These are phyloP conservation scores for Lachnellula arida DNA, from an alignment of 2,329 filamentous ascomycete genomes.

Conservation along the genomic window DNA sequence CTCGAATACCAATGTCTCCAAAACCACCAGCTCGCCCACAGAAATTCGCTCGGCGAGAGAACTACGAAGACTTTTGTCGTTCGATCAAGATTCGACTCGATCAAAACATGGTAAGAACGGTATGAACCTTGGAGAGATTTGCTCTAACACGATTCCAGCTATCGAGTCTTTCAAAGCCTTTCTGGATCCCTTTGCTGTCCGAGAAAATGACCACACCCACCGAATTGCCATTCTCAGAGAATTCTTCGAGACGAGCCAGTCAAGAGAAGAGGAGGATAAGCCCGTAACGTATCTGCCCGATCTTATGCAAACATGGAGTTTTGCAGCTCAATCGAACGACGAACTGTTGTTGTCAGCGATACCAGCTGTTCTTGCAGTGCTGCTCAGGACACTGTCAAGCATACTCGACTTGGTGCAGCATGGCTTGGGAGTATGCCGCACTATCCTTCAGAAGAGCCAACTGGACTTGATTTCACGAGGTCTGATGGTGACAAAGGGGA, in stretches of 20 bases:
- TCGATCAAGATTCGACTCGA: conserved; percentile 64
- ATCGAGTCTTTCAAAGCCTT: conserved; percentile 67
- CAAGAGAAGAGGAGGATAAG: conserved; percentile 47
- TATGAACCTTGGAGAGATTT: background rate
- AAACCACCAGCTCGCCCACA: conserved; percentile 40
- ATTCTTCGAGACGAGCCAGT: conserved; percentile 58
- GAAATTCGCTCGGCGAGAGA: conserved; percentile 61
- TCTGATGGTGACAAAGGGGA: conserved; percentile 72
- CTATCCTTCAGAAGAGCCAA: conserved; percentile 74
- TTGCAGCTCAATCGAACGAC: conserved; percentile 73
- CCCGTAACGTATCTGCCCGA: conserved; percentile 66
- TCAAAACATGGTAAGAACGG: conserved; percentile 56
- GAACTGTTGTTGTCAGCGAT: conserved; percentile 78
- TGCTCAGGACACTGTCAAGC: conserved; percentile 72
- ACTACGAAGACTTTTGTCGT: conserved; percentile 62
- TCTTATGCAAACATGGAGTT: conserved; percentile 83
- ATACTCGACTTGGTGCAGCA: conserved; percentile 70
- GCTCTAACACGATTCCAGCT: conserved; percentile 37
- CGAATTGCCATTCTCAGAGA: conserved; percentile 60
- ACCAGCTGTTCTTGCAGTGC: conserved; percentile 72
- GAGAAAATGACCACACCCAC: conserved; percentile 43
- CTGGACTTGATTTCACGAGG: conserved; percentile 76
- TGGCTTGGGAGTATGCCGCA: conserved; percentile 74
- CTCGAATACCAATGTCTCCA: conserved; percentile 44
- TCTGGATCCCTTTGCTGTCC: conserved; percentile 59